A percentile compares a stretch with the other conserved stretches of the same genome.
Evolutionary conservation across 805 yeast species (phyloP).

Genomic region (Saccharomycopsis microspora): DNA sequence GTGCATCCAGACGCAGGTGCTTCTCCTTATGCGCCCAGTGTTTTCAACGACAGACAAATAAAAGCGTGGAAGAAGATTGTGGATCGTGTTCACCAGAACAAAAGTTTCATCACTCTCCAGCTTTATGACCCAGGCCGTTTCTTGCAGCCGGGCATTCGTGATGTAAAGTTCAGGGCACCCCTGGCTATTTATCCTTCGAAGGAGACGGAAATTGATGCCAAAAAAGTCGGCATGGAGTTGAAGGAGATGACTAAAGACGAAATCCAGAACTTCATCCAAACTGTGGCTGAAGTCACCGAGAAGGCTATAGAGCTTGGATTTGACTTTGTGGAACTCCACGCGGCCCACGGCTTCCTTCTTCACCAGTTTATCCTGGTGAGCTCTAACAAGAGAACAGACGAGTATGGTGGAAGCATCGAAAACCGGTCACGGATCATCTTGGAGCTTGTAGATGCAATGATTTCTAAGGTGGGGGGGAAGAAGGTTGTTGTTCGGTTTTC

Average conservation of each 20-base stretch:
- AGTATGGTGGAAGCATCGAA: constrained; percentile 53
- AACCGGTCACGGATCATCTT: constrained; percentile 40
- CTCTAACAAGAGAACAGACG: constrained; percentile 45
- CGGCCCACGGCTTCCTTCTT: constrained; percentile 49
- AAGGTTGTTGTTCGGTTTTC: constrained; percentile 38
- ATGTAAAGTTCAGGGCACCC: constrained; percentile 30
- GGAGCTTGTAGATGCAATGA: constrained; percentile 38
- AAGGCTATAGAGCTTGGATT: constrained; percentile 40
- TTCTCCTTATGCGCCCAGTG: constrained; percentile 36
- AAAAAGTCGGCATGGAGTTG: constrained; percentile 22
- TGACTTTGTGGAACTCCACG: constrained; percentile 53
- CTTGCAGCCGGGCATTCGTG: constrained; percentile 28
- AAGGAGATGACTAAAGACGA: constrained; percentile 30
- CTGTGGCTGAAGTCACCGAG: constrained; percentile 35
- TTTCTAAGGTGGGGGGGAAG: constrained; percentile 37
- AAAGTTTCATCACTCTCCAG: constrained; percentile 36
- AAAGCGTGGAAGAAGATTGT: constrained; percentile 38
- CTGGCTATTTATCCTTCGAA: constrained; percentile 27
- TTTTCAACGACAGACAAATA: constrained; percentile 37
- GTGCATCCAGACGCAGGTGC: constrained; percentile 31
- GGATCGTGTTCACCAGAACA: constrained; percentile 38
- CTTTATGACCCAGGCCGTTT: constrained; percentile 41
- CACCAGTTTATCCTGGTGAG: constrained; percentile 34
- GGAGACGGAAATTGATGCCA: constrained; percentile 26
- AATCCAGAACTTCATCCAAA: constrained; percentile 28